Evolutionary conservation across 2,329 filamentous ascomycete genomes (phyloP), one percentile per base, ranked within the genome.

Genomic region (Colletotrichum plurivorum): DNA sequence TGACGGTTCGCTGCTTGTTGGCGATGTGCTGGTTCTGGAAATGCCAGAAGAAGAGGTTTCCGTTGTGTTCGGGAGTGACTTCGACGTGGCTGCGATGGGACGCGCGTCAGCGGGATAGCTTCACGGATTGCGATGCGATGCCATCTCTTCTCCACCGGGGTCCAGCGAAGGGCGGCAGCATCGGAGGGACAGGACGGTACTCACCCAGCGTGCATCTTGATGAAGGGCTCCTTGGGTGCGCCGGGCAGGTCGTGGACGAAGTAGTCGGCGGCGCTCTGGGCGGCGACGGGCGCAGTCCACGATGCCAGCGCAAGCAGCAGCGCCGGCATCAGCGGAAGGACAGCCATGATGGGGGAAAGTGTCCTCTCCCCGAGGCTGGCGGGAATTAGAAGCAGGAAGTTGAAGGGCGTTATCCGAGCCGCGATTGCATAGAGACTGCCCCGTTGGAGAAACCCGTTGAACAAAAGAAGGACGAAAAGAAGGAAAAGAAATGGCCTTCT

Each of bases 161-260:
- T 10, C 31, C 31, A 36, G 31, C 31, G 9, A 10, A 36, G 31
- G 22, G 46, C 22, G 20, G 36, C 20, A 9, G n/a, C 54, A 54
- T 43, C 45, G 67, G 52, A 22, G 36, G 43, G 51, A 7, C n/a
- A 16, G 6, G 31, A 36, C 31, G 31, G 9, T 25, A 82, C 92
- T 84, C 84, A 97, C 94, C 96, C 96, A 84, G 96, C 95, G 87
- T 98, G 96, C 95, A 98, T 98, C 86, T 97, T 98, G 77, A 97
- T 83, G 70, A 94, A 82, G 45, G 94, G 91, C 20, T 89, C 74
- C 61, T 92, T 73, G 10, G 97, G 95, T 63, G 93, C 90, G 39
- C 97, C 96, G 6, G 96, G 96, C 20, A 99, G 86, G 9, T 91
- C 89, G 75, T 90, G 90, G 62, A 99, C 92, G 82, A 92, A 98